Evolutionary conservation across 2,329 filamentous ascomycete genomes (phyloP).

Genomic region (Penicillium capsulatum): DNA sequence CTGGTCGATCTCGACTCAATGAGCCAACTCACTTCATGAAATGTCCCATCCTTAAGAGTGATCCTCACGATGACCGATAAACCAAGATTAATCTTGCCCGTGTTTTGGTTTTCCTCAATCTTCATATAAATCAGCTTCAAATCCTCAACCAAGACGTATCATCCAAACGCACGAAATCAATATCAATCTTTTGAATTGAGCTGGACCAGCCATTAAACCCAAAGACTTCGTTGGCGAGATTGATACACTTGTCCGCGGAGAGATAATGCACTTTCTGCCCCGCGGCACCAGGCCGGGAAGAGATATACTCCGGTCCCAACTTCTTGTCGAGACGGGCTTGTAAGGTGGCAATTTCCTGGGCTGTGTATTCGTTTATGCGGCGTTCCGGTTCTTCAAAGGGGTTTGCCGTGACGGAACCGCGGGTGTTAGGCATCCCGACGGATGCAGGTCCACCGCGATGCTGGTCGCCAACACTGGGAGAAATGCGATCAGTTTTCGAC

Average conservation of each 20-base stretch:
- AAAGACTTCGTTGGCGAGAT: constrained; percentile 90
- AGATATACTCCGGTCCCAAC: constrained; percentile 93
- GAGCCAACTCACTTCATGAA: constrained; percentile 63
- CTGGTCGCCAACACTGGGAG: constrained; percentile 63
- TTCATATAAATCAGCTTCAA: constrained; percentile 23
- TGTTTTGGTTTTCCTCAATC: constrained; percentile 76
- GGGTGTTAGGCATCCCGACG: constrained; percentile 42
- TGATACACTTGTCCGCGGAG: constrained; percentile 93
- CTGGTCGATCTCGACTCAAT: not conserved
- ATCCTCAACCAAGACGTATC: not conserved
- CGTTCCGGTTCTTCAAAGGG: constrained; percentile 72
- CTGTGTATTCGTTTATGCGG: constrained; percentile 75
- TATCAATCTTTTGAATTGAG: constrained; percentile 87
- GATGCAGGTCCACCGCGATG: constrained; percentile 46
- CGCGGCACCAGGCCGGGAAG: constrained; percentile 73
- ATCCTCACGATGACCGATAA: constrained; percentile 87
- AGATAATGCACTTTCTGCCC: constrained; percentile 89
- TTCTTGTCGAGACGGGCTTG: constrained; percentile 86
- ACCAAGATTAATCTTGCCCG: constrained; percentile 75
- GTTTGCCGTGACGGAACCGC: constrained; percentile 52
- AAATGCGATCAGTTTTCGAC: constrained; percentile 21
- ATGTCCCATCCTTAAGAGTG: constrained; percentile 89
- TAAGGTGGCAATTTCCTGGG: constrained; percentile 83
- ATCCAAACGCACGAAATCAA: constrained; percentile 67
- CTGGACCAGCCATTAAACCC: constrained; percentile 98